Evolutionary conservation across 2,329 filamentous ascomycete genomes (phyloP).

Genomic region (Penicillium decumbens): DNA sequence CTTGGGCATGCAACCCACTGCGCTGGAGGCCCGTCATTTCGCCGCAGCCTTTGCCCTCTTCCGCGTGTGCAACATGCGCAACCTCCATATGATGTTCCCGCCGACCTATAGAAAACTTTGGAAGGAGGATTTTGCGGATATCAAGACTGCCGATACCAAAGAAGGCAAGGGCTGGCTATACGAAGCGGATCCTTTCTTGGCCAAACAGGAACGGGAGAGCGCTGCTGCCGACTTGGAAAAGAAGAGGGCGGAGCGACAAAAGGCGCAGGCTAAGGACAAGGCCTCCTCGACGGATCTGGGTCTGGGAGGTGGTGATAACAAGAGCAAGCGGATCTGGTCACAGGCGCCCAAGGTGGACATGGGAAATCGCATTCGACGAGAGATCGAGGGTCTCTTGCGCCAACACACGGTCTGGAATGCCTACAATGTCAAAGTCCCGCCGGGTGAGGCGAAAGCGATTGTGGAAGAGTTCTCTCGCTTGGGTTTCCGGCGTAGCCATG

Average conservation of each 20-base stretch:
- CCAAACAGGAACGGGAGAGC: constrained; percentile 72
- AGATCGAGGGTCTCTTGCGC: constrained; percentile 75
- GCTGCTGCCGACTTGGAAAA: constrained; percentile 72
- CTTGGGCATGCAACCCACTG: constrained; percentile 68
- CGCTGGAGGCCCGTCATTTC: constrained; percentile 87
- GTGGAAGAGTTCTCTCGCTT: constrained; percentile 70
- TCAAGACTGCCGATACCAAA: constrained; percentile 76
- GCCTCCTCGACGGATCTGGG: constrained; percentile 59
- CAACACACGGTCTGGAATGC: constrained; percentile 83
- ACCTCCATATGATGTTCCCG: constrained; percentile 89
- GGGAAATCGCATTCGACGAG: constrained; percentile 71
- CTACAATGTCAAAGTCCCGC: constrained; percentile 62
- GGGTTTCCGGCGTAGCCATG: constrained; percentile 83
- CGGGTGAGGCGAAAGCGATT: constrained; percentile 54
- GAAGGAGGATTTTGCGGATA: constrained; percentile 76
- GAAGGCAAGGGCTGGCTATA: constrained; percentile 83
- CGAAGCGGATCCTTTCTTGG: constrained; percentile 87
- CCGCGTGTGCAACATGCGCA: constrained; percentile 89
- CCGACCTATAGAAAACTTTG: constrained; percentile 85
- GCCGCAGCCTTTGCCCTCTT: constrained; percentile 89
- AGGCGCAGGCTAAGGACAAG: constrained; percentile 58
- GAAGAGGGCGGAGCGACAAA: constrained; percentile 67
- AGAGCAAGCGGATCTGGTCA: constrained; percentile 69
- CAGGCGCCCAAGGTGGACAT: constrained; percentile 88
- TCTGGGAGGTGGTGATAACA: constrained; percentile 35